A percentile compares a stretch with the other conserved stretches of the same genome.
Evolutionary conservation across 1,284 basidiomycete genomes (phyloP).

Genomic region (Psilocybe mexicana): DNA sequence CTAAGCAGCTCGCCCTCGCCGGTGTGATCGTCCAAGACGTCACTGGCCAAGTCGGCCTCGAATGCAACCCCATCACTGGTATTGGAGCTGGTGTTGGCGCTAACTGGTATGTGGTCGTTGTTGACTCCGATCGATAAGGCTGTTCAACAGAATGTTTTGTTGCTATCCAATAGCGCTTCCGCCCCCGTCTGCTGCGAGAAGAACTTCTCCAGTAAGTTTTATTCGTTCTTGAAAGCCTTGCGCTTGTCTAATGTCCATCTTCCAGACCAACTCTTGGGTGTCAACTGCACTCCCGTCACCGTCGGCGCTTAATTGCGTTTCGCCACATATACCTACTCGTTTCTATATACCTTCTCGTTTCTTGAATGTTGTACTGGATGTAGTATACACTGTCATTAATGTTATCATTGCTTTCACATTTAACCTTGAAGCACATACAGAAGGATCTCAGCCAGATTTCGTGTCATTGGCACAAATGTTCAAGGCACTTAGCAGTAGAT

Average conservation of each 20-base stretch:
- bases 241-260: background rate
- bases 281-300: background rate
- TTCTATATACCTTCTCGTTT: no score
- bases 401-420: no score
- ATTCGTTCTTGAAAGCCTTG: background rate
- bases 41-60: slow-evolving; percentile 16
- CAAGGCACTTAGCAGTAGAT: no score
- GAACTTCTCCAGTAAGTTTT: slow-evolving; percentile 17
- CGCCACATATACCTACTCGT: no score
- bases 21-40: slow-evolving; percentile 8
- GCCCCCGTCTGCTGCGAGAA: slow-evolving; percentile 19
- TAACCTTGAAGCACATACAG: no score
- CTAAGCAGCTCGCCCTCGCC: slow-evolving; percentile 11
- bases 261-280: background rate
- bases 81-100: slow-evolving; percentile 16
- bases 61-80: slow-evolving; percentile 20
- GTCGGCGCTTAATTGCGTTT: background rate
- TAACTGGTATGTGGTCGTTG: slow-evolving; percentile 12
- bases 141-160: background rate
- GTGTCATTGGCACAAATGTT: no score
- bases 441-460: no score
- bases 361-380: no score
- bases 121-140: background rate
- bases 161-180: background rate
- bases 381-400: no score